Evolutionary conservation across 75 land plant genomes (phyloP).

Genomic region (Pseudotsuga menziesii): DNA sequence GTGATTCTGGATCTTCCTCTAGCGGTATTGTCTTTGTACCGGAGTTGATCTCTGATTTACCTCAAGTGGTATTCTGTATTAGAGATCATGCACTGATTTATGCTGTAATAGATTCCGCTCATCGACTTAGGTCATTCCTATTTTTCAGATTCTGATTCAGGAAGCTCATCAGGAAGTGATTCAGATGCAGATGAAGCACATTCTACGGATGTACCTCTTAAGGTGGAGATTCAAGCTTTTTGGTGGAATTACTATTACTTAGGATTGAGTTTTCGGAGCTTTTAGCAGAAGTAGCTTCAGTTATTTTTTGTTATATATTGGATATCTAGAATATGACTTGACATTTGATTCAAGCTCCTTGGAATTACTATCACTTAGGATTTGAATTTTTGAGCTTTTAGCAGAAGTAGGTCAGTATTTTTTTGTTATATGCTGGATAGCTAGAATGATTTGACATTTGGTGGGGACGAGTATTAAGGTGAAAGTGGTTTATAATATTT

Average conservation of each 20-base stretch:
- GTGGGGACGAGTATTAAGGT: slow-evolving; percentile 15
- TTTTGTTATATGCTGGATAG: neutral
- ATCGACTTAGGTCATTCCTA: neutral
- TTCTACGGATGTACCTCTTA: slow-evolving; percentile 15
- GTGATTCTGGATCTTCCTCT: slow-evolving; percentile 71
- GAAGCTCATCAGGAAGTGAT: slow-evolving; percentile 33
- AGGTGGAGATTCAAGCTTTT: slow-evolving; percentile 25
- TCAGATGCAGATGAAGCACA: slow-evolving; percentile 41
- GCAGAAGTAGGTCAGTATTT: neutral
- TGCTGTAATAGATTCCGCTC: neutral
- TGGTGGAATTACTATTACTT: neutral
- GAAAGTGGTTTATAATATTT: slow-evolving; percentile 12
- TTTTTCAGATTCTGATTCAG: slow-evolving; percentile 34
- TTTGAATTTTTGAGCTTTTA: neutral
- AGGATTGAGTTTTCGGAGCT: neutral
- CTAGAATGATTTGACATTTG: neutral
- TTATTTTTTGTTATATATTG: neutral
- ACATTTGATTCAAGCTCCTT: slow-evolving; percentile 19
- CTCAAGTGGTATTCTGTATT: too few species aligned
- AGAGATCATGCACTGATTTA: neutral
- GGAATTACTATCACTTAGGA: neutral
- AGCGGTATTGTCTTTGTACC: slow-evolving; percentile 43
- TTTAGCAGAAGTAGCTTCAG: neutral
- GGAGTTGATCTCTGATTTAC: too few species aligned
- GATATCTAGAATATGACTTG: neutral